Evolutionary conservation across 495 filamentous ascomycete species (phyloP).

Genomic region (Umbilicaria muhlenbergii): DNA sequence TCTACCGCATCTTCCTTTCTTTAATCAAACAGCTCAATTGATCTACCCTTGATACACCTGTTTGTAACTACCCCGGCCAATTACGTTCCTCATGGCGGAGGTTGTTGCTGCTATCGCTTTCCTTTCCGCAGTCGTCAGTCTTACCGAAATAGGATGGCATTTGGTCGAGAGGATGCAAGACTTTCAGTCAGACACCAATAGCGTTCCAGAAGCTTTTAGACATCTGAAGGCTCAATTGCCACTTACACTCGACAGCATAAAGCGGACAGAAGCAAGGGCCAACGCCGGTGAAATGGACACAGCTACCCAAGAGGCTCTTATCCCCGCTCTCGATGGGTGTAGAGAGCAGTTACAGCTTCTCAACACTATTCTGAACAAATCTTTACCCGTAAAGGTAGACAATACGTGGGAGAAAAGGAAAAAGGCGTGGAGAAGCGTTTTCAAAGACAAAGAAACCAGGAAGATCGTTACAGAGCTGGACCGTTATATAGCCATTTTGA

Average conservation of each 20-base stretch:
- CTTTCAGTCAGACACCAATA: conserved; percentile 9
- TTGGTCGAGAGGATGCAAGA: conserved; percentile 16
- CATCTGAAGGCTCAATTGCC: conserved; percentile 18
- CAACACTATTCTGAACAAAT: conserved; percentile 10
- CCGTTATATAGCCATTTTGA: conserved; percentile 12
- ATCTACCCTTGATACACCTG: conserved; percentile 53
- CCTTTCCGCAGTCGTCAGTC: conserved; percentile 20
- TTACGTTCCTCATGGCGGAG: conserved; percentile 30
- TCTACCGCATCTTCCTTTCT: too few species aligned
- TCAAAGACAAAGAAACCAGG: conserved; percentile 13
- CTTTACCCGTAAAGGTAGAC: conserved; percentile 5
- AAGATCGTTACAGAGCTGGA: conserved; percentile 13
- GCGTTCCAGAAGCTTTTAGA: conserved; percentile 16
- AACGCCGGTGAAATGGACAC: conserved; percentile 7
- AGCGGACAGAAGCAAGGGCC: conserved; percentile 9
- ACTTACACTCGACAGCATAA: conserved; percentile 12
- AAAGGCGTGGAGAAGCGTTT: conserved; percentile 13
- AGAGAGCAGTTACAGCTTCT: conserved; percentile 9
- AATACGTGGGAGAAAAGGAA: conserved; percentile 7
- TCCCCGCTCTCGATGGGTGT: conserved; percentile 14
- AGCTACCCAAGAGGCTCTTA: conserved; percentile 9
- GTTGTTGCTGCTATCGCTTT: conserved; percentile 17
- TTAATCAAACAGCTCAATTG: too few species aligned
- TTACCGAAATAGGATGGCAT: conserved; percentile 22
- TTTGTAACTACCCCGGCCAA: too few species aligned